A percentile compares a stretch with the other conserved stretches of the same genome.
These are phyloP conservation scores for Guyanaporus albipodus DNA, from an alignment of 768 basidiomycete genomes.

Conservation along the genomic window DNA sequence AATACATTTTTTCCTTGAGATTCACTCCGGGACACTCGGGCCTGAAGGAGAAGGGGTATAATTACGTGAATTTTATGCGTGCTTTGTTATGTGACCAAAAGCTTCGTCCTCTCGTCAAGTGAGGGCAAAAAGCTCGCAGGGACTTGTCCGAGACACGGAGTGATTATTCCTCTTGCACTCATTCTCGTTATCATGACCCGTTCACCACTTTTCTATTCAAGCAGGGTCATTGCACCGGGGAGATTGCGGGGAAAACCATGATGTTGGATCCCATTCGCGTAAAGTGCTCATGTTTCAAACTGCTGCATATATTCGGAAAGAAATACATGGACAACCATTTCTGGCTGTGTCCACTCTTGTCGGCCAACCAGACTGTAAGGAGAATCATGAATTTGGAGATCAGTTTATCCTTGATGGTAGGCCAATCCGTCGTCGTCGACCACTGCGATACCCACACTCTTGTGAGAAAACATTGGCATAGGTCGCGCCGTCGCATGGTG, in stretches of 20 bases:
- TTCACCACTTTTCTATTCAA: background rate
- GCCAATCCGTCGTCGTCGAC: no score
- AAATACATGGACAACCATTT: no score
- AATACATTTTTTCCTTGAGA: background rate
- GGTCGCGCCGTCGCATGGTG: no score
- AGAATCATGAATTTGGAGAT: background rate
- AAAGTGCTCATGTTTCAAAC: background rate
- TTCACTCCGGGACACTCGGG: background rate
- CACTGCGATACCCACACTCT: background rate
- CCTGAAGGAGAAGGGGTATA: background rate
- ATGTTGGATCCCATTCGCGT: background rate
- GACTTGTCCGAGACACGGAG: background rate
- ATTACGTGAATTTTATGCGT: background rate
- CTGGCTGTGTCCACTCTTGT: background rate
- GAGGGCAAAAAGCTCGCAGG: background rate
- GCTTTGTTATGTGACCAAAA: background rate
- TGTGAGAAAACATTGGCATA: no score
- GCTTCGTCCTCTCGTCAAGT: background rate
- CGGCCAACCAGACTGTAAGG: background rate
- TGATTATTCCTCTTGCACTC: background rate
- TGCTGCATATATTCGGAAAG: background rate
- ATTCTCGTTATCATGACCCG: background rate
- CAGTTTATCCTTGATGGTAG: no score
- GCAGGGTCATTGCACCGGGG: background rate
- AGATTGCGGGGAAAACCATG: background rate